A percentile compares a stretch with the other conserved stretches of the same genome.
Evolutionary conservation across 352 stramenopile species (phyloP).

Genomic region (Globisporangium perplexum): DNA sequence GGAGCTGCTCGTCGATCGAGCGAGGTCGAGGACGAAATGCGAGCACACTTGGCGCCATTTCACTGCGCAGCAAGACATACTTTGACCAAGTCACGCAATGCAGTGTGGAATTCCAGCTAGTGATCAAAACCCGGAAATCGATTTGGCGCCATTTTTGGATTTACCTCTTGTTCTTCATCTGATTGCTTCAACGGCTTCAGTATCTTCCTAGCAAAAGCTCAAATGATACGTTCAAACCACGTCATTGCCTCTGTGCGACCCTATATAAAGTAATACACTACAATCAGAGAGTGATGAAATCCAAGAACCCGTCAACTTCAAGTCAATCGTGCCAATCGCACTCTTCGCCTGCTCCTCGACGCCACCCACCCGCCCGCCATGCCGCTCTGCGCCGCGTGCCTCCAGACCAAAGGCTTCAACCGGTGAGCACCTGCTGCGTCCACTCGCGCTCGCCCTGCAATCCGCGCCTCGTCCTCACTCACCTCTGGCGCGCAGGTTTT

Average conservation of each 20-base stretch:
- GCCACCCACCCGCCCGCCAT: constrained; percentile 20
- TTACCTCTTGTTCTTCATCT: not conserved
- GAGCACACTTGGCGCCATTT: not conserved
- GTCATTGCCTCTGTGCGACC: too few species aligned
- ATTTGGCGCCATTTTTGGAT: not conserved
- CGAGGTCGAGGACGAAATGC: not conserved
- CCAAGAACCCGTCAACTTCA: too few species aligned
- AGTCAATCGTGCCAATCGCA: too few species aligned
- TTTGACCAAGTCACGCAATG: not conserved
- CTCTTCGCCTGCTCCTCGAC: too few species aligned
- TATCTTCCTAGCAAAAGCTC: not conserved
- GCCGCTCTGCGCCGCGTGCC: constrained; percentile 69
- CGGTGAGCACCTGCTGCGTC: not conserved
- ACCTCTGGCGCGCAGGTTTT: constrained; percentile 30
- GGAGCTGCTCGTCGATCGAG: not conserved
- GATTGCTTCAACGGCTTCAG: not conserved
- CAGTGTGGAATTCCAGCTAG: too few species aligned
- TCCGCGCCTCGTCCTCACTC: not conserved
- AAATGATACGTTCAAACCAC: too few species aligned
- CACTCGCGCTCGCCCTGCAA: not conserved
- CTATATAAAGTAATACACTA: too few species aligned
- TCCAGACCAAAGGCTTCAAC: constrained; percentile 72
- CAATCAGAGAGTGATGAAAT: too few species aligned
- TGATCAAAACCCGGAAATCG: not conserved
- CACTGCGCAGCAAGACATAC: not conserved